Evolutionary conservation across 331 rosid species (phyloP), one percentile per base, ranked within the genome.

Genomic region (Quercus tomentella): DNA sequence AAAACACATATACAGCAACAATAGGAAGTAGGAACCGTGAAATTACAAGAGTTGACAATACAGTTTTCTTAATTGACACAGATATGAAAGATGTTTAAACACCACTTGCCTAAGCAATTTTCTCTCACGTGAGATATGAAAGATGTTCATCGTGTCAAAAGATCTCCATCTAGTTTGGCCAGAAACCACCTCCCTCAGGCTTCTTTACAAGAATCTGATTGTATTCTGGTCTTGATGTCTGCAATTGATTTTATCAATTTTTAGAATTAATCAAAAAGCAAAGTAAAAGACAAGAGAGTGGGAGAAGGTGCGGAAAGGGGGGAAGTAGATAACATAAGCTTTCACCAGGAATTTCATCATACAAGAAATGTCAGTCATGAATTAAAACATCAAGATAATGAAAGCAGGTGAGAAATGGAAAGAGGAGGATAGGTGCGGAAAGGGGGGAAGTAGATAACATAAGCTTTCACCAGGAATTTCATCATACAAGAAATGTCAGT

Each of bases 141-240:
- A 73, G 66, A 79, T 4, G 45, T 61, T 6, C 52, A 69, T 81
- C 72, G 62, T 49, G 65, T 65, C 57, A 6, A 37, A 66, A 21
- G 9, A 81, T 77, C 43, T 72, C 83, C 60, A 25, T 33, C 78
- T 86, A 85, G 75, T 69, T 86, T 16, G 97, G 90, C 93, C 92
- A 90, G 76, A 85, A 79, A 54, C 87, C 87, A 54, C 56, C 62
- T 72, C 94, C 97, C 22, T 84, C 96, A 1, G 90, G 85, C 86
- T 88, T 90, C 91, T 92, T 92, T 41, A 90, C 91, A 26, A 94
- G 89, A 31, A 94, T 56, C 84, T 89, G 92, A 81, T 89, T 92
- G 90, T 94, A 92, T 54, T 94, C 96, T 14, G 96, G 93, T 78
- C 93, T 90, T 68, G 97, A 92, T 61, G 98, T 90, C 98, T 94